A percentile compares a stretch with the other conserved stretches of the same genome.
These are phyloP conservation scores for Penicillium crustosum DNA, from an alignment of 2,329 filamentous ascomycete species.

Conservation along the genomic window DNA sequence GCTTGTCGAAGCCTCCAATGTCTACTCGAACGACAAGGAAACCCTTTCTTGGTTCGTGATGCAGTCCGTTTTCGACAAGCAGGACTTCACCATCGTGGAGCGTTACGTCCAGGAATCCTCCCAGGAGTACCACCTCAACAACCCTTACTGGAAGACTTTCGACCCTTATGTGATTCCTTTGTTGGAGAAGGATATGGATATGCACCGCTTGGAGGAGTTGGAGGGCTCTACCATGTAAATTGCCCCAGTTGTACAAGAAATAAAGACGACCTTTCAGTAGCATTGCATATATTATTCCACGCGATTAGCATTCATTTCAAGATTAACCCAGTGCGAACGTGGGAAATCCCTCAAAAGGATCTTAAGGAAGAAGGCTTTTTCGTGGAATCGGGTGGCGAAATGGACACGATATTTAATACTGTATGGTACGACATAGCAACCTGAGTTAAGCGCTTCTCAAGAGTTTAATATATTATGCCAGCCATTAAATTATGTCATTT, in stretches of 20 bases:
- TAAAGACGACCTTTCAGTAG: neutral
- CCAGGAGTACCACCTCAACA: slow-evolving; percentile 64
- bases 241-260: neutral
- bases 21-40: slow-evolving; percentile 72
- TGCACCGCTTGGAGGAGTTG: slow-evolving; percentile 67
- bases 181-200: slow-evolving; percentile 67
- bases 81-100: slow-evolving; percentile 74
- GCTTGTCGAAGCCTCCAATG: slow-evolving; percentile 70
- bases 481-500: neutral
- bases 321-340: neutral
- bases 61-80: slow-evolving; percentile 67
- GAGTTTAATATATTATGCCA: neutral
- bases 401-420: neutral
- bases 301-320: neutral
- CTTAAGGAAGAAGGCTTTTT: neutral
- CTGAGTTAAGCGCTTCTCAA: neutral
- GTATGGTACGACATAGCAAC: neutral
- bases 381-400: neutral
- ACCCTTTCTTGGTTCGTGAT: slow-evolving; percentile 73
- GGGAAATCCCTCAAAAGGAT: too few species aligned
- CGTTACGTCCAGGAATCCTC: slow-evolving; percentile 63
- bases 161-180: slow-evolving; percentile 71
- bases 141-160: slow-evolving; percentile 75
- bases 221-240: slow-evolving; percentile 31
- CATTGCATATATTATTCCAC: neutral